Conservation (phyloP, 306 rosid species). For the Ochetophila trinervis region DNA sequence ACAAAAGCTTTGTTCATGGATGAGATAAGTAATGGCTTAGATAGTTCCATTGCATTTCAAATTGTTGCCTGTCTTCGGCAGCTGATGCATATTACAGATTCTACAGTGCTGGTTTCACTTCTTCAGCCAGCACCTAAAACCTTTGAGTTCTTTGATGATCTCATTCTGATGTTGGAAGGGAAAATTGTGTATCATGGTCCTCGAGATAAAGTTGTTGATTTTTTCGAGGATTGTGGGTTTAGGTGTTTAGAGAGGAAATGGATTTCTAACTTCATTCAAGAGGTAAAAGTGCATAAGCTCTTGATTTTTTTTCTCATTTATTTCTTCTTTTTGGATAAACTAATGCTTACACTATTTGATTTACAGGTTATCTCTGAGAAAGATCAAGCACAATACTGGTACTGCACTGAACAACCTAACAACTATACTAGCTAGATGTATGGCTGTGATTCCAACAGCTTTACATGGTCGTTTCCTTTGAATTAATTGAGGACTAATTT, state of each 20-base stretch:
- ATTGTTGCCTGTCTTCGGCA: constrained; percentile 40
- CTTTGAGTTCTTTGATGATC: constrained; percentile 48
- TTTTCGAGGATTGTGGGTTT: constrained; percentile 47
- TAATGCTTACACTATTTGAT: background rate
- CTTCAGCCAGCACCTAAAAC: constrained; percentile 50
- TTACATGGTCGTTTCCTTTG: no score
- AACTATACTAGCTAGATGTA: background rate
- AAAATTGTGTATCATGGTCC: constrained; percentile 50
- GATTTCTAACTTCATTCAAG: constrained; percentile 44
- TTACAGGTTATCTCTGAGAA: constrained; percentile 38
- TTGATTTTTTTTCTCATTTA: background rate
- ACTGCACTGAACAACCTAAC: constrained; percentile 12
- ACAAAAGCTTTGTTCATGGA: constrained; percentile 43
- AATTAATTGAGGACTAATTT: no score
- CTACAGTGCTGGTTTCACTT: constrained; percentile 32
- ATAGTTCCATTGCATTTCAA: constrained; percentile 42
- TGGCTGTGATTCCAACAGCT: no score
- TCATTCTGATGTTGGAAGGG: constrained; percentile 41
- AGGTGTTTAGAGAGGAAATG: constrained; percentile 47
- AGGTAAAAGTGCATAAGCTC: background rate
- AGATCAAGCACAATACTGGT: constrained; percentile 51
- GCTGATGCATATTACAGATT: constrained; percentile 33
- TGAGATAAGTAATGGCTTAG: constrained; percentile 50
- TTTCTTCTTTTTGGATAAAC: background rate
- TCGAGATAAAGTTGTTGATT: constrained; percentile 31